These are phyloP conservation scores for Marasmius sp. DNA, from an alignment of 1,284 basidiomycete genomes.

Conservation along the genomic window DNA sequence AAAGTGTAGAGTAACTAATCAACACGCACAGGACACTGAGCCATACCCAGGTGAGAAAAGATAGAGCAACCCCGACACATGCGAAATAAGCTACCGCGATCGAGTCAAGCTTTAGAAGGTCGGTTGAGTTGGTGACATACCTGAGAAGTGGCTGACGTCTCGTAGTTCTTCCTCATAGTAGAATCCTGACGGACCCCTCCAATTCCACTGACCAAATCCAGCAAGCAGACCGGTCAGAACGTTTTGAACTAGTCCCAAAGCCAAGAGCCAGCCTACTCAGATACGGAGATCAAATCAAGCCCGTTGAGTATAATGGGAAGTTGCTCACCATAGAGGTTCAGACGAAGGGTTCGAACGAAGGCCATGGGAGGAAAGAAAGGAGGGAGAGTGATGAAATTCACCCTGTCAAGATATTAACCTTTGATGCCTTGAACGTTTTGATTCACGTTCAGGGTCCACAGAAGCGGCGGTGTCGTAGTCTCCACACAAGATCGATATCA, in stretches of 20 bases:
- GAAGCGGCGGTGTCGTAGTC: too few species aligned
- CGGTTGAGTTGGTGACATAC: not conserved
- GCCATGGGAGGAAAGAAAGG: not conserved
- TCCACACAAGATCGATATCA: too few species aligned
- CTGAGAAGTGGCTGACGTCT: too few species aligned
- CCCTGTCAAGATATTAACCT: too few species aligned
- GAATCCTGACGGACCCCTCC: too few species aligned
- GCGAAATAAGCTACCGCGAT: not conserved
- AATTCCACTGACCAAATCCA: too few species aligned
- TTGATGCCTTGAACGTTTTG: too few species aligned
- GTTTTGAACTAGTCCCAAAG: not conserved
- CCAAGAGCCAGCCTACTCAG: not conserved
- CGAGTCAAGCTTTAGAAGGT: not conserved
- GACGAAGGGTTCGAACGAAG: not conserved
- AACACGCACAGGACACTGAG: not conserved
- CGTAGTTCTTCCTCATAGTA: too few species aligned
- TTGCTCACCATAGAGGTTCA: not conserved
- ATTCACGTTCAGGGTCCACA: too few species aligned
- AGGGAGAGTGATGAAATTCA: too few species aligned
- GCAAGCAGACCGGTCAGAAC: too few species aligned
- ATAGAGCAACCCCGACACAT: not conserved
- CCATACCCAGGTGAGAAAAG: not conserved
- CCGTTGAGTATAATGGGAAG: not conserved
- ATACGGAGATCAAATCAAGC: not conserved
- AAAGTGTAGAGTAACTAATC: not conserved